Base-by-base conservation (phyloP, 176 grass and related monocot species). In the Tillandsia leiboldiana region DNA sequence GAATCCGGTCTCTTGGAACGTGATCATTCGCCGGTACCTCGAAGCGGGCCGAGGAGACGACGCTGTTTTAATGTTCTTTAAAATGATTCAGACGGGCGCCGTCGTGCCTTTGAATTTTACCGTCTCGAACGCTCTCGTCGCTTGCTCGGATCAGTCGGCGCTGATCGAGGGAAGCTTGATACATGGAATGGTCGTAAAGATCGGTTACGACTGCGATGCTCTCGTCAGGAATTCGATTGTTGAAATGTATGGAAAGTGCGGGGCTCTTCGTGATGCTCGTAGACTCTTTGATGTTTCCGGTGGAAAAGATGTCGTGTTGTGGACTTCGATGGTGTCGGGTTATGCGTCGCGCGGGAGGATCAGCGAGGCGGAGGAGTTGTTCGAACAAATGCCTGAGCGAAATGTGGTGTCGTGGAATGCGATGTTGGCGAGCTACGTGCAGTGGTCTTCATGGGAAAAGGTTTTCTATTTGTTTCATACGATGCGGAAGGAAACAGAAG, bases 381-480 rank as follows among this genome's bases (percentile, higher is more conserved):
- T 90, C 14, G 56, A 88, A 48, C 57, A 79, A 23, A 99, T 99
- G 90, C 66, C 86, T 74, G 75, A 88, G 4, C 79, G 61, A 42
- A 99, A 90, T 76, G 69, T 93, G 1, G 84, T 99, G 29, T 90
- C 84, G 7, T 99, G 94, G 90, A 99, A 99, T 74, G 82, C 94
- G 58, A 87, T 99, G 89, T 77, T 99, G 61, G 86, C 57, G 11
- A 84, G 84, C 15, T 90, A 90, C 71, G 48, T 84, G 42, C 88
- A 70, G 47, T 86, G 68, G 23, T 74, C 61, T 72, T 70, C 78
- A 78, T 82, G 86, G 82, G 86, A 77, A 70, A 84, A 80, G 74
- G 84, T 87, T 68, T 84, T 93, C 68, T 58, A 73, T 78, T 88
- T 99, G 22, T 90, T 99, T 70, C 75, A 76, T 53, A 75, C 72